phyloP scores from a whole-genome alignment of 768 basidiomycete genomes.

The Termitomyces sp. region DNA sequence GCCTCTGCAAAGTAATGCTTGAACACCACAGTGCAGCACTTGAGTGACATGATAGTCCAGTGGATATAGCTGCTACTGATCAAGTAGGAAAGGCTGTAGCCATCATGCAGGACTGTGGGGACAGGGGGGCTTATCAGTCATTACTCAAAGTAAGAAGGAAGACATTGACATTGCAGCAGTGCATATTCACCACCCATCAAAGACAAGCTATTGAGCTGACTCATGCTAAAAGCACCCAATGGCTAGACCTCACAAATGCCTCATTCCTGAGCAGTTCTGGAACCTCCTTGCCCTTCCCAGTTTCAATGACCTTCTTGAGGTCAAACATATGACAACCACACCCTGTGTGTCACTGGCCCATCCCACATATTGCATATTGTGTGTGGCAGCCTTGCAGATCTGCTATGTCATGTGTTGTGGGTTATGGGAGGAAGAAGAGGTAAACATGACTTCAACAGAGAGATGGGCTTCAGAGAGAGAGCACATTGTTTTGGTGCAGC shows the following conservation, averaged over 20 bases:
- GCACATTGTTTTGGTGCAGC: constrained; percentile 94
- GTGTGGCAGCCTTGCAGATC: constrained; percentile 68
- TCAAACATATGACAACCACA: constrained; percentile 94
- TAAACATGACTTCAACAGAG: constrained; percentile 89
- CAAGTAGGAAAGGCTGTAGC: constrained; percentile 88
- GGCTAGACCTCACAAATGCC: constrained; percentile 63
- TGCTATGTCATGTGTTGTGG: constrained; percentile 28
- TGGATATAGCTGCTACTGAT: constrained; percentile 83
- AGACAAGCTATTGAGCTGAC: constrained; percentile 74
- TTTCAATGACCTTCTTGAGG: constrained; percentile 71
- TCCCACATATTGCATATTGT: constrained; percentile 83
- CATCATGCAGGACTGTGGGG: constrained; percentile 72
- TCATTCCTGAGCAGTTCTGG: constrained; percentile 76
- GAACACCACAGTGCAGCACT: constrained; percentile 49
- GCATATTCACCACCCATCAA: constrained; percentile 62
- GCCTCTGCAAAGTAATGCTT: constrained; percentile 47
- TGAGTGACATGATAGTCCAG: constrained; percentile 79
- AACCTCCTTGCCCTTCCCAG: constrained; percentile 56
- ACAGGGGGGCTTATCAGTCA: no score
- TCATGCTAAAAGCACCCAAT: constrained; percentile 92
- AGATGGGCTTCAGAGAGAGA: constrained; percentile 76
- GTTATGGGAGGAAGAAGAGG: not conserved
- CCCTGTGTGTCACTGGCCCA: constrained; percentile 96
- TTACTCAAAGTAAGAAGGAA: no score
- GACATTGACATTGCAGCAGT: no score